Base-by-base conservation (phyloP, 257 asterid species). In the Fraxinus quadrangulata region DNA sequence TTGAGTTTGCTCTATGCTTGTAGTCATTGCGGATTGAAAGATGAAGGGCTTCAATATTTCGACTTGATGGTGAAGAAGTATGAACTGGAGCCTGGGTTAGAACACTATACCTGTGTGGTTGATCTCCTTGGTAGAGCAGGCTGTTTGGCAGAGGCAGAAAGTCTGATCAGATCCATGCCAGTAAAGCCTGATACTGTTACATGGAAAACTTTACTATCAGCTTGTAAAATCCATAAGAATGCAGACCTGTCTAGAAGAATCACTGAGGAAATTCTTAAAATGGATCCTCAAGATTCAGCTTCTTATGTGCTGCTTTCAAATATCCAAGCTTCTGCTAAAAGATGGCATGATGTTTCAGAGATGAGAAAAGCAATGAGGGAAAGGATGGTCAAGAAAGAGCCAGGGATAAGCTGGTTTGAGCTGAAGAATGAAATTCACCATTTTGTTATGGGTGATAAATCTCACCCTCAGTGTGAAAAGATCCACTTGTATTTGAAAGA, bases 61-160 rank as follows among this genome's bases (percentile, higher is more conserved):
- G 28, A 91, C 78, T 21, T 77, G 84, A 95, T 95, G 96, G 76
- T 61, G 2, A 76, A 83, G 0, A 84, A 86, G 75, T 89, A 91
- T 70, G 73, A 81, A 61, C 66, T 95, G 75, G 76, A 86, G 74
- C 99, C 98, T 76, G 87, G 82, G 17, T 83, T 91, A n/a, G 91
- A 90, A 81, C 99, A 95, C 82, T 93, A 93, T 70, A 91, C 96
- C 1, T 95, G 99, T 21, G 75, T 95, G 39, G 97, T 95, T 45
- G 99, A 95, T 83, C 96, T 95, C 74, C 85, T 92, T 16, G 96
- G 98, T n/a, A 86, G 99, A 80, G 88, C 92, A 39, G 99, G 99
- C 3, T 72, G 91, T 77, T 77, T 95, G 80, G 90, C 84, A 19
- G 98, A 91, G 81, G 99, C 96, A 21, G 97, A 95, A 79, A 77